Percentiles rank a stretch among this genome's conserved stretches.
Conservation (phyloP, 2,329 filamentous ascomycete genomes). For the Colletotrichum coccodes region DNA sequence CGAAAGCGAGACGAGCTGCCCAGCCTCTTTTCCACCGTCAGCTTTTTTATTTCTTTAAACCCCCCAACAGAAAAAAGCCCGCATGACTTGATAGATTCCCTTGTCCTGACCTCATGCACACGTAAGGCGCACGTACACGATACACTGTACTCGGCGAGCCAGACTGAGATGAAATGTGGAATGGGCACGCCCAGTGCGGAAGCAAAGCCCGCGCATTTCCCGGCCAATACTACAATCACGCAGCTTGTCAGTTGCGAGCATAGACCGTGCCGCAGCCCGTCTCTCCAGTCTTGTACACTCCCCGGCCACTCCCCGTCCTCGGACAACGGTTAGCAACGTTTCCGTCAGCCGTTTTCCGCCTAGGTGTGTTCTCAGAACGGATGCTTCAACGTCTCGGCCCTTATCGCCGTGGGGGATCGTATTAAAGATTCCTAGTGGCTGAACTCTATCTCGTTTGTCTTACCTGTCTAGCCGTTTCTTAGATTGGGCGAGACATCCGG, state of each 20-base stretch:
- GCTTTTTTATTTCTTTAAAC: neutral
- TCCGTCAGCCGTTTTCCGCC: neutral
- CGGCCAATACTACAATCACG: neutral
- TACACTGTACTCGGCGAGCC: neutral
- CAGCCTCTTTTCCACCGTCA: neutral
- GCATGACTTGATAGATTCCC: neutral
- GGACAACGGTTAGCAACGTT: neutral
- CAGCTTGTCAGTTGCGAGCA: too few relatives aligned
- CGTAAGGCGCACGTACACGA: neutral
- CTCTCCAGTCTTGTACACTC: too few relatives aligned
- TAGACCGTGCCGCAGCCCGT: neutral
- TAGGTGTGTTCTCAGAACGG: neutral
- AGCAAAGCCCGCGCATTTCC: neutral
- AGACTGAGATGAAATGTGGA: neutral
- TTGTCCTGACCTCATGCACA: neutral
- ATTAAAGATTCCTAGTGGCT: neutral
- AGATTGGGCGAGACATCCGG: slow-evolving; percentile 13
- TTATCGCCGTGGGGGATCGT: neutral
- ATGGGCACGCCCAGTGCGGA: neutral
- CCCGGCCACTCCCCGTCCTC: neutral
- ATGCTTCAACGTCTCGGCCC: neutral
- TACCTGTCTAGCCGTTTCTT: neutral
- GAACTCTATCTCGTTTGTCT: slow-evolving; percentile 23
- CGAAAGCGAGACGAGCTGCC: neutral
- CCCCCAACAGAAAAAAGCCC: too few relatives aligned